Evolutionary conservation across 2,329 filamentous ascomycete genomes (phyloP), one percentile per base, ranked within the genome.

Genomic region (Colletotrichum sansevieriae): DNA sequence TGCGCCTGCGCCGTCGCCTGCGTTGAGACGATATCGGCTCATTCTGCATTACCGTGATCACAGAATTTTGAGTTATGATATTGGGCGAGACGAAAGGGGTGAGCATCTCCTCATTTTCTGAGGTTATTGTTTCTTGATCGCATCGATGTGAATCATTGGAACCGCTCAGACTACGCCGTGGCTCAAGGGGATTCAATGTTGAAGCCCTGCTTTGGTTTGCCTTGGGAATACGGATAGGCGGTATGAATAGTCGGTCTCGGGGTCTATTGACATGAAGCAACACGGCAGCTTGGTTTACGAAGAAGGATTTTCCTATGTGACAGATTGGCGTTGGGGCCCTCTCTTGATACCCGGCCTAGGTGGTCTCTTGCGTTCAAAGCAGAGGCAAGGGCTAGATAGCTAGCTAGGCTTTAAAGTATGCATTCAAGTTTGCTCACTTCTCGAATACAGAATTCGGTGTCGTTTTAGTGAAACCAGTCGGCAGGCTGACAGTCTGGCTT

Each of bases 1-100:
- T 65, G 73, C 72, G 29, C 60, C 74, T 39, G 70, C 65, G n/a
- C 70, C 72, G 35, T 70, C 73, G 62, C 69, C 73, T 8, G 70
- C 75, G 37, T 77, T 81, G 68, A 82, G 83, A 71, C 83, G 87
- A 65, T 94, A 90, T 84, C 82, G 91, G 67, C 72, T 95, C 65
- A 86, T 95, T 76, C 79, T 95, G 77, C 89, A 92, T 76, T 95
- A 91, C 76, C 85, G 85, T 66, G 89, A 94, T 77, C 89, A 92
- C 73, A 86, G 87, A 2, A 85, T 95, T 33, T 75, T 93, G 71
- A 90, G 86, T 67, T 95, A 94, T 79, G 90, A 93, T 76, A 78
- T 94, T 62, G 82, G 79, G 51, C 80, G 85, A 29, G 78, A 82
- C 51, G 76, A 77, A 65, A 72, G 76, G 44, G 35, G 75, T 71